Conservation (phyloP, 2,329 filamentous ascomycete genomes). For the Juglanconis oblonga region DNA sequence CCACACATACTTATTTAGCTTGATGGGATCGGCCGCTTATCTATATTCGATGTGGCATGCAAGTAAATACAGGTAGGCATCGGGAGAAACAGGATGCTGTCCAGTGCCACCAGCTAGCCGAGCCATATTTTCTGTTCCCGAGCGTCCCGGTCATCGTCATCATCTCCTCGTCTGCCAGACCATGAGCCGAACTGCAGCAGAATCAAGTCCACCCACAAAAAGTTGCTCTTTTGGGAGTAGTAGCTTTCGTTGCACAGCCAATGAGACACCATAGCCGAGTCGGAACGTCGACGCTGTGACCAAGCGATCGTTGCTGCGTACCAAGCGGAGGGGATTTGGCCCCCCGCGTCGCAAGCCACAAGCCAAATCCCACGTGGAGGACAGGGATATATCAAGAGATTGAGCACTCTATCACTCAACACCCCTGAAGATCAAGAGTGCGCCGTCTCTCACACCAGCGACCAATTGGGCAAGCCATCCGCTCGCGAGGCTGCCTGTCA, state of each 20-base stretch:
- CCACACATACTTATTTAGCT: no score
- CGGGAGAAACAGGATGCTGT: no score
- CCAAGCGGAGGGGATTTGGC: background rate
- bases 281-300: background rate
- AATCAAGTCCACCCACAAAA: background rate
- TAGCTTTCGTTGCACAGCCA: background rate
- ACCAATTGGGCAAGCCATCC: background rate
- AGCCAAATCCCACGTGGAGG: conserved; percentile 1
- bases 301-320: background rate
- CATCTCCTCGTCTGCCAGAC: no score
- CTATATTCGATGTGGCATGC: no score
- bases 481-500: no score
- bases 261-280: background rate
- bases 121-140: no score
- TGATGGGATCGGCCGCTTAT: no score
- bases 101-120: no score
- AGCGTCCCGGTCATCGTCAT: no score
- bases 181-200: background rate
- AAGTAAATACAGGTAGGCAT: no score
- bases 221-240: background rate
- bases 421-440: background rate
- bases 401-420: background rate
- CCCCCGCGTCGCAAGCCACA: background rate
- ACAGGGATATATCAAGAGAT: background rate
- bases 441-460: background rate